Evolutionary conservation across 768 basidiomycete species (phyloP).

Genomic region (Hypsizygus marmoreus): DNA sequence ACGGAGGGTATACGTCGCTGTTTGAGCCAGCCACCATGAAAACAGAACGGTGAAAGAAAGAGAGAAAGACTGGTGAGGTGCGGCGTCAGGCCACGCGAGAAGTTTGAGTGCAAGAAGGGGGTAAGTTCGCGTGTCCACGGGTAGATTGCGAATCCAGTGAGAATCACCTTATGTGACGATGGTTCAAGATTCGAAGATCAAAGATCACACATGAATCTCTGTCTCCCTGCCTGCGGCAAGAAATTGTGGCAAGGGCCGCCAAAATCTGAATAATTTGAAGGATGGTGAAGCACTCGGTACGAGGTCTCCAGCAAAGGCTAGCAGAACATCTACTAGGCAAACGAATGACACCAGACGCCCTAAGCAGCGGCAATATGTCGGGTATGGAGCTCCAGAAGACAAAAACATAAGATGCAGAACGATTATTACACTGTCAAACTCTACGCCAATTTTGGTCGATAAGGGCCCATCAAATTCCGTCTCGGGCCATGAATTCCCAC

Average conservation of each 20-base stretch:
- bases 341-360: neutral
- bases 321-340: neutral
- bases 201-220: conserved; percentile 32
- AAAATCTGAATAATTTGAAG: conserved; percentile 8
- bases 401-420: conserved; percentile 18
- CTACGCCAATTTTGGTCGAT: conserved; percentile 21
- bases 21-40: conserved; percentile 59
- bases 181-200: conserved; percentile 38
- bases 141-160: conserved; percentile 28
- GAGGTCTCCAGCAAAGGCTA: conserved; percentile 2
- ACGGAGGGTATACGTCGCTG: conserved; percentile 60
- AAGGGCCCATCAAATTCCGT: conserved; percentile 13
- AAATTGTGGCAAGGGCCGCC: conserved; percentile 3
- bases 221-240: conserved; percentile 10
- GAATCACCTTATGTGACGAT: conserved; percentile 33
- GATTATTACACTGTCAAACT: conserved; percentile 20
- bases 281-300: neutral
- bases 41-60: conserved; percentile 30
- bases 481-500: conserved; percentile 24
- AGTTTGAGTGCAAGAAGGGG: conserved; percentile 38
- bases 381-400: conserved; percentile 17
- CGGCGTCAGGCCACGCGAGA: conserved; percentile 45
- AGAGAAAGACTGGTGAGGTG: conserved; percentile 18
- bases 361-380: conserved; percentile 23
- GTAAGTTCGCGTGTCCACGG: conserved; percentile 47